Evolutionary conservation across 352 stramenopile genomes (phyloP), one percentile per base, ranked within the genome.

Genomic region (Phytophthora kernoviae): DNA sequence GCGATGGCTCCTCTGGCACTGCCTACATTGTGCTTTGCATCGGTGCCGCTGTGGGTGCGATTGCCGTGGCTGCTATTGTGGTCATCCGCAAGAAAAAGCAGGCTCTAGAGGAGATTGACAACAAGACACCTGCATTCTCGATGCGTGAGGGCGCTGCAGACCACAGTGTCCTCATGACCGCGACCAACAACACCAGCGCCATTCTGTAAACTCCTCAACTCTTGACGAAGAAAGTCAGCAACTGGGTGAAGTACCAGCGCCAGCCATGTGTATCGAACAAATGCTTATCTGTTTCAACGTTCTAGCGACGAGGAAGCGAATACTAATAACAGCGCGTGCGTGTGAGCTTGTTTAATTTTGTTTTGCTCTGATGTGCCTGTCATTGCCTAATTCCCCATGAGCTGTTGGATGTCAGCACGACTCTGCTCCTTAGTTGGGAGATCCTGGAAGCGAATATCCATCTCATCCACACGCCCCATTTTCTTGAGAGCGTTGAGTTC

Each of bases 81-180:
- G 61, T 58, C 9, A 71, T 88, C 51, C 78, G 73, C 58, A 73
- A 74, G 64, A 88, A 86, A 66, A 81, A 85, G 68, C 58, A 68
- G 33, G 46, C 77, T 48, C 75, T 88, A 26, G 78, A 88, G 49
- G 75, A 73, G 47, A 68, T 83, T 59, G 78, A 85, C 47, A 68
- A 65, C 66, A 88, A 88, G 75, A 81, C 75, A 34, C 75, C 78
- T 24, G 63, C 49, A 11, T 44, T 72, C 55, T 55, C 42, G 18
- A 54, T 52, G 50, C 55, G 54, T 34, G 47, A 44, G 27, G 54
- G 46, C 43, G 30, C 44, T 32, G 64, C 62, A 20, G 53, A 65
- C 26, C 55, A 61, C 45, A 54, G 53, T 20, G 74, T 80, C 53
- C 70, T 81, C 60, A 84, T 84, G 75, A 77, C 69, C 7, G 77